Evolutionary conservation across 1,284 basidiomycete species (phyloP).

Genomic region (Fomitopsis schrenkii): DNA sequence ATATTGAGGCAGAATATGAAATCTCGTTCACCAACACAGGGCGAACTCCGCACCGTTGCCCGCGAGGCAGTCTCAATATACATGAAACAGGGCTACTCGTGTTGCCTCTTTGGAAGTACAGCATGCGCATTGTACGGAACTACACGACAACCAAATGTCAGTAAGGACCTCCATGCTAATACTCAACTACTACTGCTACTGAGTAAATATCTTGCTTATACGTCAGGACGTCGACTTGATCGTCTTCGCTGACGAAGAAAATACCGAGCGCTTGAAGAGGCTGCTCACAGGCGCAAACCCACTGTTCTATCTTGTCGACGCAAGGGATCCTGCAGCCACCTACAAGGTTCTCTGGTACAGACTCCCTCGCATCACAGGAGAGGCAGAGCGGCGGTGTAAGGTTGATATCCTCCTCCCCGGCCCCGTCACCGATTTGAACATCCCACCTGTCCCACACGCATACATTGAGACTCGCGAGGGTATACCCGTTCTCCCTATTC

Average conservation of each 20-base stretch:
- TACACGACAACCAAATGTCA: slow-evolving; percentile 17
- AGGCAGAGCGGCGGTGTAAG: slow-evolving; percentile 34
- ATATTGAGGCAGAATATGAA: not conserved
- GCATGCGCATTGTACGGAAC: slow-evolving; percentile 19
- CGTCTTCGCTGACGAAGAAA: slow-evolving; percentile 29
- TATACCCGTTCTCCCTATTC: slow-evolving; percentile 42
- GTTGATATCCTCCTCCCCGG: slow-evolving; percentile 50
- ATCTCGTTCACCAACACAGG: not conserved
- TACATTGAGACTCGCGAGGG: slow-evolving; percentile 23
- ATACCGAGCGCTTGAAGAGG: slow-evolving; percentile 39
- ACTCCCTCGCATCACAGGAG: slow-evolving; percentile 15
- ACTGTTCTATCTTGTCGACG: slow-evolving; percentile 18
- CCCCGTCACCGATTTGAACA: slow-evolving; percentile 28
- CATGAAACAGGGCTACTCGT: slow-evolving; percentile 6
- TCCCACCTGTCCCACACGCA: slow-evolving; percentile 33
- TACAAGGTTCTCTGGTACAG: slow-evolving; percentile 45
- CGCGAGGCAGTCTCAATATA: slow-evolving; percentile 10
- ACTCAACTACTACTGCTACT: too few relatives aligned
- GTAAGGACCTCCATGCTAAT: not conserved
- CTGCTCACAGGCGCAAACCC: slow-evolving; percentile 30
- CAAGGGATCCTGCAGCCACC: slow-evolving; percentile 23
- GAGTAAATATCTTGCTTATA: not conserved
- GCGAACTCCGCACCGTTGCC: slow-evolving; percentile 10
- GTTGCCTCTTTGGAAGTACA: slow-evolving; percentile 20
- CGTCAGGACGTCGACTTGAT: slow-evolving; percentile 49